A percentile compares a stretch with the other conserved stretches of the same genome.
Evolutionary conservation across 2,329 filamentous ascomycete species (phyloP).

Genomic region (Fusarium longipes): DNA sequence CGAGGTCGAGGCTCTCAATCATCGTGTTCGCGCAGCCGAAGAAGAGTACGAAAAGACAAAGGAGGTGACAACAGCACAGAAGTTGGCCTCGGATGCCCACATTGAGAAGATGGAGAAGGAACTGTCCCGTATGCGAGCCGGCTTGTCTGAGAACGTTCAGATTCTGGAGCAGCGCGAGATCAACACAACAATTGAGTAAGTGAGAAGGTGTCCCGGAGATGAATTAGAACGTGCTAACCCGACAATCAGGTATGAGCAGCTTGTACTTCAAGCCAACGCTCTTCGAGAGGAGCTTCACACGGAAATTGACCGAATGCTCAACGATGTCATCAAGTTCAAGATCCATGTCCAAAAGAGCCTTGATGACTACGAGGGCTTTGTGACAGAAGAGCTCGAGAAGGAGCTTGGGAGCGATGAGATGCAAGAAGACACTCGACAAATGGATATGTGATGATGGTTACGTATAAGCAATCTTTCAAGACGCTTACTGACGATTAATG

Average conservation of each 20-base stretch:
- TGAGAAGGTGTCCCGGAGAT: conserved; percentile 34
- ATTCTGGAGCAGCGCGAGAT: conserved; percentile 95
- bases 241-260: conserved; percentile 80
- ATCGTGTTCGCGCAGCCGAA: conserved; percentile 86
- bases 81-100: conserved; percentile 88
- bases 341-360: conserved; percentile 93
- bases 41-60: conserved; percentile 95
- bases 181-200: conserved; percentile 94
- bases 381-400: conserved; percentile 91
- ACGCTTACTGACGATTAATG: conserved; percentile 41
- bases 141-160: conserved; percentile 86
- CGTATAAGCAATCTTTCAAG: conserved; percentile 33
- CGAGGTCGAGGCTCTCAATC: conserved; percentile 91
- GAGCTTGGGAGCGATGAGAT: conserved; percentile 76
- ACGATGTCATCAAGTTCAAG: conserved; percentile 98
- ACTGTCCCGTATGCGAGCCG: conserved; percentile 89
- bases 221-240: conserved; percentile 24
- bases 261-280: conserved; percentile 84
- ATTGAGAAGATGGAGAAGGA: conserved; percentile 99
- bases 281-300: conserved; percentile 98
- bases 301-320: conserved; percentile 93
- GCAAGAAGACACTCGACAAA: conserved; percentile 63
- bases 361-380: conserved; percentile 94
- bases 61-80: conserved; percentile 86
- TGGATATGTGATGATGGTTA: conserved; percentile 52